These are phyloP conservation scores for Graphilbum ipis-grandicollis DNA, from an alignment of 2,329 filamentous ascomycete genomes.

Conservation along the genomic window DNA sequence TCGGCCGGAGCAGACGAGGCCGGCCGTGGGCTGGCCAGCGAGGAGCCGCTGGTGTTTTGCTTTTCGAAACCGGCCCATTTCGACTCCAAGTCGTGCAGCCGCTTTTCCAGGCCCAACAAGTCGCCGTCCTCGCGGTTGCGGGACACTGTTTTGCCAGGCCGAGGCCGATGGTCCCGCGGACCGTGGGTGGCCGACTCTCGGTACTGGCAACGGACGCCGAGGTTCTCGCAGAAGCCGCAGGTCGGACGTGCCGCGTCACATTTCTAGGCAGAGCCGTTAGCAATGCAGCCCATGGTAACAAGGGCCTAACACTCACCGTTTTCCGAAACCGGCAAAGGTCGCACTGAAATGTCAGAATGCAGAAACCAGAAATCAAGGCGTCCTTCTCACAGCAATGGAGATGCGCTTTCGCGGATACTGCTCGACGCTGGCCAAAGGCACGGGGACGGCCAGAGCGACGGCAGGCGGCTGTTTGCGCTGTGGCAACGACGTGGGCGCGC, in stretches of 20 bases:
- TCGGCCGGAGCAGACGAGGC: no score
- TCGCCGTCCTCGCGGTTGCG: no score
- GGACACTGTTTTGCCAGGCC: background rate
- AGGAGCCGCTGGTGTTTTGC: background rate
- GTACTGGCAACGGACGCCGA: constrained; percentile 8
- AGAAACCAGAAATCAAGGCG: no score
- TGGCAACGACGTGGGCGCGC: background rate
- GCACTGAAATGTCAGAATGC: constrained; percentile 2
- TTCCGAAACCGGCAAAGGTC: constrained; percentile 6
- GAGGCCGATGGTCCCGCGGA: background rate
- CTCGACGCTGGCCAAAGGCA: constrained; percentile 2
- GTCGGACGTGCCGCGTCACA: constrained; percentile 6
- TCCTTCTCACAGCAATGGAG: constrained; percentile 1
- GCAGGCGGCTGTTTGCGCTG: no score
- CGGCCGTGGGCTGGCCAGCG: no score
- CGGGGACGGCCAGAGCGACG: no score
- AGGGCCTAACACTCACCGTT: constrained; percentile 2
- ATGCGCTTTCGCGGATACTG: constrained; percentile 5
- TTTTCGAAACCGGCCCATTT: constrained; percentile 2
- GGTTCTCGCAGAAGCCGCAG: constrained; percentile 5
- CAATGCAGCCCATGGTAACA: background rate
- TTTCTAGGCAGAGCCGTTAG: constrained; percentile 1
- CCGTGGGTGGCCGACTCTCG: constrained; percentile 2
- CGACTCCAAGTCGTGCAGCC: constrained; percentile 2
- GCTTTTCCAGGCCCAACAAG: background rate